phyloP scores from a whole-genome alignment of 2,329 filamentous ascomycete species.

The Phialophora expanda region DNA sequence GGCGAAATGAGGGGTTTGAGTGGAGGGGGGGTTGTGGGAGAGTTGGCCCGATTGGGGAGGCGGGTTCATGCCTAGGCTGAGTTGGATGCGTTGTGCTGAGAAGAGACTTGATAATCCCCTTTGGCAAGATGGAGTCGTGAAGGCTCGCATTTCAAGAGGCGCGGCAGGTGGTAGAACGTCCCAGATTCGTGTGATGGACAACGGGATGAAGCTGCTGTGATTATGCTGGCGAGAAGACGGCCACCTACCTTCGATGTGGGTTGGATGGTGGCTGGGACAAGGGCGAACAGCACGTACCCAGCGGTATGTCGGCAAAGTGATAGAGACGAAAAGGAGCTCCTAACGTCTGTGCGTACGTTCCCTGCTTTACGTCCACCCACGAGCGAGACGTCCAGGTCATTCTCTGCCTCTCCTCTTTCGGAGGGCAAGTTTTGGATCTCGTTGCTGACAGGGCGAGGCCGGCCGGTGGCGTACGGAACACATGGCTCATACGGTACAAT shows the following conservation, averaged over 20 bases:
- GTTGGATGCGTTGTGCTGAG: neutral
- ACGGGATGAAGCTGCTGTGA: neutral
- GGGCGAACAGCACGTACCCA: neutral
- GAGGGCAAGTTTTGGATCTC: too few relatives aligned
- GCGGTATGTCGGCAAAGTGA: neutral
- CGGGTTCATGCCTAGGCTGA: conserved; percentile 45
- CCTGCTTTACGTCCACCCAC: too few relatives aligned
- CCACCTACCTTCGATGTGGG: neutral
- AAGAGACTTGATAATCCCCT: neutral
- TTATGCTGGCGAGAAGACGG: neutral
- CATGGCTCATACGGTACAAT: too few relatives aligned
- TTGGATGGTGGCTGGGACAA: too few relatives aligned
- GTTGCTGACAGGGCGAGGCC: too few relatives aligned
- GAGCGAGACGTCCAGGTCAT: too few relatives aligned
- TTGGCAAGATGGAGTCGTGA: neutral
- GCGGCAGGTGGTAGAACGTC: neutral
- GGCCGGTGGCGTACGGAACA: too few relatives aligned
- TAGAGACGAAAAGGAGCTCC: neutral
- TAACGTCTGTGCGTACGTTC: too few relatives aligned
- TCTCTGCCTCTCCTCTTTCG: too few relatives aligned
- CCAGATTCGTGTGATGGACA: neutral
- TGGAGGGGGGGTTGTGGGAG: conserved; percentile 80
- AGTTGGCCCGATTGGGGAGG: conserved; percentile 74
- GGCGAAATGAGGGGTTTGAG: conserved; percentile 82
- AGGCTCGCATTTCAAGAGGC: neutral